Percentiles rank a stretch among this genome's conserved stretches.
Conservation (phyloP, 306 rosid species). For the Amphicarpaea edgeworthii region DNA sequence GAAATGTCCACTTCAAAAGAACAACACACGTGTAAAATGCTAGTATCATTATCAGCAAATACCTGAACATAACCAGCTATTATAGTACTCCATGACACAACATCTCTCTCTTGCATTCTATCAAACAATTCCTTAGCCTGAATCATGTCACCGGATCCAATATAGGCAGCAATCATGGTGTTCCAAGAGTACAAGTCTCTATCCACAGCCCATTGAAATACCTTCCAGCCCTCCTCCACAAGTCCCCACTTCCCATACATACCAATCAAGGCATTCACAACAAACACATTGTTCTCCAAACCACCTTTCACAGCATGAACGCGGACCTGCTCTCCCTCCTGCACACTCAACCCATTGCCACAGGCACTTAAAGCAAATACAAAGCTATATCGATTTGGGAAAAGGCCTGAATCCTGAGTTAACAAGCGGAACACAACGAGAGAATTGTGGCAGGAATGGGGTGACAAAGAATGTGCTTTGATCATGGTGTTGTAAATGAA, state of each 20-base stretch:
- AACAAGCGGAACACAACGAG: conserved; percentile 45
- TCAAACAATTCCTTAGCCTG: conserved; percentile 60
- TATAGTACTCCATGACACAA: conserved; percentile 73
- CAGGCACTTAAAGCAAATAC: conserved; percentile 64
- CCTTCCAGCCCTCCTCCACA: conserved; percentile 55
- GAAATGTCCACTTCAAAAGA: conserved; percentile 13
- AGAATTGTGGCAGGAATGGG: conserved; percentile 52
- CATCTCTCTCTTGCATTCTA: conserved; percentile 64
- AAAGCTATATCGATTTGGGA: conserved; percentile 61
- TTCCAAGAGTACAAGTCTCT: conserved; percentile 77
- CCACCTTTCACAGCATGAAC: conserved; percentile 62
- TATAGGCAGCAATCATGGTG: conserved; percentile 63
- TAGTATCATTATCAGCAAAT: conserved; percentile 30
- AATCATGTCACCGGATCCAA: conserved; percentile 54
- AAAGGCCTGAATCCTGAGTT: conserved; percentile 36
- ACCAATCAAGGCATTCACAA: conserved; percentile 67
- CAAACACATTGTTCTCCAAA: conserved; percentile 64
- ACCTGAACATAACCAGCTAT: conserved; percentile 83
- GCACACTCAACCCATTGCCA: conserved; percentile 60
- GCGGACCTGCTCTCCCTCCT: conserved; percentile 63
- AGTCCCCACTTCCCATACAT: conserved; percentile 65
- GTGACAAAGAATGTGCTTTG: conserved; percentile 57
- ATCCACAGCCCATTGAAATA: conserved; percentile 50
- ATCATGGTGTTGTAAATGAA: conserved; percentile 67
- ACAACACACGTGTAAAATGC: neutral